Percentiles rank a stretch among this genome's conserved stretches.
Conservation (phyloP, 192 early-diverging fungal genomes). For the Linnemannia elongata region DNA sequence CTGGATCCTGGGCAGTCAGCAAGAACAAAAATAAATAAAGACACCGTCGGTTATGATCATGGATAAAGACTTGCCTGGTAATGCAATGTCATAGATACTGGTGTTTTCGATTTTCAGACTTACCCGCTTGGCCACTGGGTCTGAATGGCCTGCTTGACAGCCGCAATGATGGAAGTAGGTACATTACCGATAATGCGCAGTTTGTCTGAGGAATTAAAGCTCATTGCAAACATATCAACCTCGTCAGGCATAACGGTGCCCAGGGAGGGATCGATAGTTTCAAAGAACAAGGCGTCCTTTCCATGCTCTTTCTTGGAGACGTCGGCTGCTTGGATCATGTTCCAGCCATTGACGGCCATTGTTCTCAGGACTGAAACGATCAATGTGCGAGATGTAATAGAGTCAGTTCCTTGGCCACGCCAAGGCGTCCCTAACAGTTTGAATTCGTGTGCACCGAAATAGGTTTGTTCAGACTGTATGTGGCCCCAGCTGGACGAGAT, state of each 20-base stretch:
- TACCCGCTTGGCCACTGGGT: conserved; percentile 32
- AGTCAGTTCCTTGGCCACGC: conserved; percentile 20
- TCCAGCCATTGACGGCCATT: conserved; percentile 42
- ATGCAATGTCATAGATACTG: too few species aligned
- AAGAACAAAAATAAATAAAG: background rate
- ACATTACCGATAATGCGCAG: conserved; percentile 33
- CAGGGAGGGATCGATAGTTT: background rate
- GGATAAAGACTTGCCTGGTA: too few species aligned
- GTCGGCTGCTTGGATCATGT: conserved; percentile 36
- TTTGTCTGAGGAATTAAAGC: conserved; percentile 30
- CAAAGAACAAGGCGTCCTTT: conserved; percentile 39
- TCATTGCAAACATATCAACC: conserved; percentile 34
- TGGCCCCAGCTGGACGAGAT: conserved; percentile 25
- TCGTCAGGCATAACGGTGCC: background rate
- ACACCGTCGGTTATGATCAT: too few species aligned
- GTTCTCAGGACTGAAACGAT: conserved; percentile 11
- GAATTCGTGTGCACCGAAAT: conserved; percentile 25
- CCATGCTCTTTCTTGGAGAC: conserved; percentile 28
- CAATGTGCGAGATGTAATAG: conserved; percentile 20
- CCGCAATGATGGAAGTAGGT: background rate
- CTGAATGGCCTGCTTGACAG: conserved; percentile 21
- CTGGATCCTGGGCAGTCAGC: conserved; percentile 7
- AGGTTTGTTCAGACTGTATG: conserved; percentile 23
- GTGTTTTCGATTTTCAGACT: background rate
- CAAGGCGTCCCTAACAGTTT: conserved; percentile 41